Evolutionary conservation across 805 yeast species (phyloP).

Genomic region (Schwanniomyces sp.): DNA sequence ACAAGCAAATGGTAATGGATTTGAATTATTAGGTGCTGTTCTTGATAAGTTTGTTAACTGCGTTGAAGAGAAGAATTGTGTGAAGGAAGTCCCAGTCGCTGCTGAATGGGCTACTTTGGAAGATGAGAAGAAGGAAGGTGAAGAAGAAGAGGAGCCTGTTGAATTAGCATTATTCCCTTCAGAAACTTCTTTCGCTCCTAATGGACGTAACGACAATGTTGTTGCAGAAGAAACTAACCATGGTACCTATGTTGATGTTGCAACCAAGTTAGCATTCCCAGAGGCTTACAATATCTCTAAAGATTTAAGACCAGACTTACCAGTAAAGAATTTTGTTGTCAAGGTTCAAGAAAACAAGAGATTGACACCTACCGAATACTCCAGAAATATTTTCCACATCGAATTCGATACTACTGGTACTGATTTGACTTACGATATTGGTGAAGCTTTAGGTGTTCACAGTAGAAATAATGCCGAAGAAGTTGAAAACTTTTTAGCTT

Average conservation of each 20-base stretch:
- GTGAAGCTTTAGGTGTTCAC: constrained; percentile 95
- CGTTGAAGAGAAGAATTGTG: constrained; percentile 45
- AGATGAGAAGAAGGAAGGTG: constrained; percentile 20
- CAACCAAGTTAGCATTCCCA: constrained; percentile 72
- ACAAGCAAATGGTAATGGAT: constrained; percentile 78
- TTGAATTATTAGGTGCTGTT: constrained; percentile 75
- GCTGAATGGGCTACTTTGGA: constrained; percentile 31
- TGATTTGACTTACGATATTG: constrained; percentile 87
- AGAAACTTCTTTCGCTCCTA: constrained; percentile 68
- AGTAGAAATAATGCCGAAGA: constrained; percentile 72
- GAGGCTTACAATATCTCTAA: constrained; percentile 69
- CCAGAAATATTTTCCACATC: constrained; percentile 93
- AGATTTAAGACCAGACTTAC: constrained; percentile 83
- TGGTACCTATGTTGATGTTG: constrained; percentile 46
- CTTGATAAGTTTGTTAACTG: constrained; percentile 65
- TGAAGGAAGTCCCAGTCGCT: constrained; percentile 33
- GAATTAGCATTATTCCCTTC: constrained; percentile 50
- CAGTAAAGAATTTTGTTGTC: constrained; percentile 80
- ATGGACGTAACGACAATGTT: constrained; percentile 44
- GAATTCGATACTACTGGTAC: constrained; percentile 92
- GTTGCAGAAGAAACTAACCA: constrained; percentile 43
- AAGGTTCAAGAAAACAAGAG: constrained; percentile 90
- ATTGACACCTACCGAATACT: constrained; percentile 85
- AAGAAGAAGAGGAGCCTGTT: constrained; percentile 18
- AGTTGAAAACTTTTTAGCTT: constrained; percentile 67